Conservation (phyloP, 331 rosid species). For the Cydonia oblonga region DNA sequence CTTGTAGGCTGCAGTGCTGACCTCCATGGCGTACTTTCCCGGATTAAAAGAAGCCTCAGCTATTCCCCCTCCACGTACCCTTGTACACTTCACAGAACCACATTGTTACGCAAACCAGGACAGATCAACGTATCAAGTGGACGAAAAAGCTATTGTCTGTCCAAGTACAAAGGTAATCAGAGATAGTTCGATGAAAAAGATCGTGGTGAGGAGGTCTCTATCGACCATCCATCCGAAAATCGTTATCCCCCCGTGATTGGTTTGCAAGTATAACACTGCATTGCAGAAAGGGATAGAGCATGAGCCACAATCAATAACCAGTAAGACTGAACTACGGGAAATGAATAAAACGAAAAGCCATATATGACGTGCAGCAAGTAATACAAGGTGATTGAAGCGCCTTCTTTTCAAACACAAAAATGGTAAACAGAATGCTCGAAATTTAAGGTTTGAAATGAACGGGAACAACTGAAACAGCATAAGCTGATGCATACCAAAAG, state of each 20-base stretch:
- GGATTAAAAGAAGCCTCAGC: constrained; percentile 82
- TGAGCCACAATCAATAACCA: background rate
- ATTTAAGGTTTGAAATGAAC: background rate
- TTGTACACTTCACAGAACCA: background rate
- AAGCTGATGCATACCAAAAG: constrained; percentile 28
- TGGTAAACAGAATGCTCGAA: background rate
- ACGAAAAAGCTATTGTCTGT: constrained; percentile 36
- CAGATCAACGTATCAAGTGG: background rate
- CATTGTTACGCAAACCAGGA: background rate
- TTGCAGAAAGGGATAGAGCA: background rate
- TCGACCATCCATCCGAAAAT: constrained; percentile 84
- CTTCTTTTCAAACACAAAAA: background rate
- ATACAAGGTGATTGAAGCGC: no score
- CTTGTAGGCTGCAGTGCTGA: constrained; percentile 87
- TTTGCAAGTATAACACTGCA: constrained; percentile 81
- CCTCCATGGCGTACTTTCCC: constrained; percentile 71
- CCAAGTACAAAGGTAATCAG: constrained; percentile 67
- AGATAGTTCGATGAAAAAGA: constrained; percentile 63
- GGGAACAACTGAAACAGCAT: background rate
- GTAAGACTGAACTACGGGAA: background rate
- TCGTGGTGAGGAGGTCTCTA: constrained; percentile 63
- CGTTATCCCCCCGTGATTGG: constrained; percentile 77
- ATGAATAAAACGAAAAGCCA: background rate
- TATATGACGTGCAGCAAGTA: background rate
- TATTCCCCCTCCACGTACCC: constrained; percentile 63